These are phyloP conservation scores for Lentinula aciculospora DNA, from an alignment of 768 basidiomycete species.

Conservation along the genomic window DNA sequence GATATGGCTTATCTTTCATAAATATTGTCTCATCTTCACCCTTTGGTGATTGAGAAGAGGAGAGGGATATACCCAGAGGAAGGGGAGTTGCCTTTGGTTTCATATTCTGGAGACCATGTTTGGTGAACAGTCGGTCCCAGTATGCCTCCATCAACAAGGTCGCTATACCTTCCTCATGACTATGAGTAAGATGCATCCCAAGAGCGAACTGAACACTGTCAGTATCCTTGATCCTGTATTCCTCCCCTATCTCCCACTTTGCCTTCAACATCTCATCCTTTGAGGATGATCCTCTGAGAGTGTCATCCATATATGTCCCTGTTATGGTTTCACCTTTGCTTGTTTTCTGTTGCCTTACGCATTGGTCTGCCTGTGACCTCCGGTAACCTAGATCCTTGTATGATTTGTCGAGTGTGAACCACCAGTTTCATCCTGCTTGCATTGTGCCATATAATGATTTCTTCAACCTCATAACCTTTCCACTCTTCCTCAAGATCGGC, in stretches of 20 bases:
- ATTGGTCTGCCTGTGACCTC: not conserved
- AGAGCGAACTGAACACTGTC: conserved; percentile 3
- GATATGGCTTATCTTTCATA: conserved; percentile 10
- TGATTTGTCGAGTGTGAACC: not conserved
- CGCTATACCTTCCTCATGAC: conserved; percentile 1
- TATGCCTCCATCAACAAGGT: conserved; percentile 7
- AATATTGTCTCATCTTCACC: not conserved
- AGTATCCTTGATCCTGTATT: conserved; percentile 2
- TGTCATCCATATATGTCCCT: conserved; percentile 6
- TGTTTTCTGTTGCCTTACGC: not conserved
- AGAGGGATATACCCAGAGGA: conserved; percentile 4
- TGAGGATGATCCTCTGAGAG: conserved; percentile 7
- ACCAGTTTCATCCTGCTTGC: conserved; percentile 6
- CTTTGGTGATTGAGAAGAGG: not conserved
- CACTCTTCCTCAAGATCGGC: conserved; percentile 2
- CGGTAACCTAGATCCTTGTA: not conserved
- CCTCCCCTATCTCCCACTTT: not conserved
- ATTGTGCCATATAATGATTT: not conserved
- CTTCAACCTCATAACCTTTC: conserved; percentile 3
- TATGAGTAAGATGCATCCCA: conserved; percentile 8
- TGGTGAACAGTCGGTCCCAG: conserved; percentile 7
- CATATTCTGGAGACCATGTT: conserved; percentile 6
- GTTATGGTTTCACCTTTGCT: conserved; percentile 4
- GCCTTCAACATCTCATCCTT: not conserved
- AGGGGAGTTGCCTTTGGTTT: conserved; percentile 11